phyloP scores from a whole-genome alignment of 305 asterid genomes.

The Stenogyne calaminthoides region DNA sequence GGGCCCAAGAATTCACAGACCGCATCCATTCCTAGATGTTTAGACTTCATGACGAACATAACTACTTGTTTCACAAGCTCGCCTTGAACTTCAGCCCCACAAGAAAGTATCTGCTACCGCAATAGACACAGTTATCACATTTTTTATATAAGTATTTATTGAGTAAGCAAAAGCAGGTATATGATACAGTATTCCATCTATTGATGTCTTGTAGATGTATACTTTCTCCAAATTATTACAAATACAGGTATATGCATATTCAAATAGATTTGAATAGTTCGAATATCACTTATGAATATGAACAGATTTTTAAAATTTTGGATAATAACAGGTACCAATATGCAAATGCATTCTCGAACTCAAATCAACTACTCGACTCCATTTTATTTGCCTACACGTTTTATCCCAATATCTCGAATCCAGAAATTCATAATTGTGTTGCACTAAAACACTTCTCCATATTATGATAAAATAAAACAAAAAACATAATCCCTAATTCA shows the following conservation, averaged over 20 bases:
- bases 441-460: neutral
- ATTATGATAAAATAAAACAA: neutral
- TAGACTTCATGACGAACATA: constrained; percentile 64
- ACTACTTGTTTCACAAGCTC: constrained; percentile 84
- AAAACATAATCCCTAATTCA: neutral
- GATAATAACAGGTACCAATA: neutral
- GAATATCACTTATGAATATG: neutral
- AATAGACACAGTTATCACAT: constrained; percentile 17
- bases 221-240: neutral
- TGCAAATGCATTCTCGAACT: neutral
- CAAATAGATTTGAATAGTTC: neutral
- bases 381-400: neutral
- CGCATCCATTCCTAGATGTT: constrained; percentile 60
- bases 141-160: neutral
- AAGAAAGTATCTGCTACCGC: constrained; percentile 64
- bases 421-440: neutral
- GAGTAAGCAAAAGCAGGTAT: constrained; percentile 16
- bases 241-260: neutral
- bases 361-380: neutral
- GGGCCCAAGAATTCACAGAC: constrained; percentile 81
- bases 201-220: neutral
- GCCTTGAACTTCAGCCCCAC: constrained; percentile 62
- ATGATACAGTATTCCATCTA: neutral
- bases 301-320: neutral
- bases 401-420: neutral